Conservation (phyloP, 495 filamentous ascomycete species). For the Lasiosphaeria ovina region DNA sequence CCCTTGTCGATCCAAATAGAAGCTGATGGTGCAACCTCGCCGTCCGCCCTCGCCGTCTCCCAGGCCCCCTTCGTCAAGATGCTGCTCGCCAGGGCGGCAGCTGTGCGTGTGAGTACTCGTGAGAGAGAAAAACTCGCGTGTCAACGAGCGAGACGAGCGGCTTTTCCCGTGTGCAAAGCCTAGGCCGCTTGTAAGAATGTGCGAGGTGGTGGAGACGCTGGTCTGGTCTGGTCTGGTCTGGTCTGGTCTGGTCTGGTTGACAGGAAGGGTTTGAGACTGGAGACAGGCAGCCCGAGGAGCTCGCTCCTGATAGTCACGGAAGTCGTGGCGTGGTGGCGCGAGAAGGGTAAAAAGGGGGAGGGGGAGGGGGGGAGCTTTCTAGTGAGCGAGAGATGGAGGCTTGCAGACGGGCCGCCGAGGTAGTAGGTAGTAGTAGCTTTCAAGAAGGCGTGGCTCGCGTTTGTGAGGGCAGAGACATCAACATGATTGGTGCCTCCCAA, state of each 20-base stretch:
- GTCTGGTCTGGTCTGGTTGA: neutral
- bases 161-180: neutral
- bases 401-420: constrained; percentile 19
- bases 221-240: too few relatives aligned
- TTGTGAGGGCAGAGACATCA: constrained; percentile 28
- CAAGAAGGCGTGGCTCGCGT: constrained; percentile 35
- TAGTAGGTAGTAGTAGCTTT: constrained; percentile 18
- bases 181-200: too few relatives aligned
- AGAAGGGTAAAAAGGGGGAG: constrained; percentile 6
- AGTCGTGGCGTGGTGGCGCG: constrained; percentile 3
- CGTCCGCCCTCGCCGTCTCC: neutral
- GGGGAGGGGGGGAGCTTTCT: constrained; percentile 18
- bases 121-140: neutral
- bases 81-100: constrained; percentile 1
- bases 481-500: constrained; percentile 44
- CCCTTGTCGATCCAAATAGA: constrained; percentile 11
- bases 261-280: neutral
- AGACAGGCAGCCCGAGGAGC: constrained; percentile 2
- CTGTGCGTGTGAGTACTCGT: neutral
- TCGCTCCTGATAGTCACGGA: constrained; percentile 3
- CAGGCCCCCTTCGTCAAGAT: constrained; percentile 4
- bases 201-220: too few relatives aligned
- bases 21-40: neutral
- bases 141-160: neutral
- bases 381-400: constrained; percentile 17